These are phyloP conservation scores for Xylariaceae sp. DNA, from an alignment of 2,329 filamentous ascomycete species.

Conservation along the genomic window DNA sequence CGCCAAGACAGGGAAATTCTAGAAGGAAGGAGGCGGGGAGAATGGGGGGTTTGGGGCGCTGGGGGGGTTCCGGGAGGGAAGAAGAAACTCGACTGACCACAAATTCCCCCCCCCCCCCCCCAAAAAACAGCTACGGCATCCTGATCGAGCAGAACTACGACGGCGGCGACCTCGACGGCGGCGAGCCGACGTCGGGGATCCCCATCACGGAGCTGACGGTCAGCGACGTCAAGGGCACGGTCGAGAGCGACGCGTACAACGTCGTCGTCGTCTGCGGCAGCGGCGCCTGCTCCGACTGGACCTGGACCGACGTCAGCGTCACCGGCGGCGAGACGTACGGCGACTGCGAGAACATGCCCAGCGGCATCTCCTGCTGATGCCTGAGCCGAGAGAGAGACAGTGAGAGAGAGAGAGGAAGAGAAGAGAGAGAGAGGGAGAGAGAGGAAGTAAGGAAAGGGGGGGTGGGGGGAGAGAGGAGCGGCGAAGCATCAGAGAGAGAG, in stretches of 20 bases:
- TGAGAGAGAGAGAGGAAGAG: neutral
- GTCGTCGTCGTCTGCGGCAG: slow-evolving; percentile 29
- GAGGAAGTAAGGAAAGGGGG: neutral
- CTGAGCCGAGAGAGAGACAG: no score
- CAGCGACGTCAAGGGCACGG: slow-evolving; percentile 30
- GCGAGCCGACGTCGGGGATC: slow-evolving; percentile 37
- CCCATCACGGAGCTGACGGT: slow-evolving; percentile 36
- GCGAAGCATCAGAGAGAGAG: no score
- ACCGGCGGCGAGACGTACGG: slow-evolving; percentile 37
- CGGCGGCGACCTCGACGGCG: slow-evolving; percentile 28
- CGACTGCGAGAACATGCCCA: slow-evolving; percentile 48
- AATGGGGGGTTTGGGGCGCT: no score
- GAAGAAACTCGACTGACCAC: neutral
- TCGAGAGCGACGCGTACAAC: slow-evolving; percentile 18
- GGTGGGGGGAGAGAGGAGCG: neutral
- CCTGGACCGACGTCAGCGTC: slow-evolving; percentile 25
- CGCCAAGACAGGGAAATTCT: no score
- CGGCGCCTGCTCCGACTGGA: slow-evolving; percentile 28
- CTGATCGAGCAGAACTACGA: slow-evolving; percentile 53
- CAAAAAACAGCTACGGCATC: slow-evolving; percentile 47
- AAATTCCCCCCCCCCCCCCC: no score
- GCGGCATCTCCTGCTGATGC: slow-evolving; percentile 4
- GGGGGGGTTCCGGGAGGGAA: no score
- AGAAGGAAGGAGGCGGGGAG: no score
- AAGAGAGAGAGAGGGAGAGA: neutral